Percentiles rank a stretch among this genome's conserved stretches.
phyloP scores from a whole-genome alignment of 2,329 filamentous ascomycete genomes.

The Cordyceps pruinosa region DNA sequence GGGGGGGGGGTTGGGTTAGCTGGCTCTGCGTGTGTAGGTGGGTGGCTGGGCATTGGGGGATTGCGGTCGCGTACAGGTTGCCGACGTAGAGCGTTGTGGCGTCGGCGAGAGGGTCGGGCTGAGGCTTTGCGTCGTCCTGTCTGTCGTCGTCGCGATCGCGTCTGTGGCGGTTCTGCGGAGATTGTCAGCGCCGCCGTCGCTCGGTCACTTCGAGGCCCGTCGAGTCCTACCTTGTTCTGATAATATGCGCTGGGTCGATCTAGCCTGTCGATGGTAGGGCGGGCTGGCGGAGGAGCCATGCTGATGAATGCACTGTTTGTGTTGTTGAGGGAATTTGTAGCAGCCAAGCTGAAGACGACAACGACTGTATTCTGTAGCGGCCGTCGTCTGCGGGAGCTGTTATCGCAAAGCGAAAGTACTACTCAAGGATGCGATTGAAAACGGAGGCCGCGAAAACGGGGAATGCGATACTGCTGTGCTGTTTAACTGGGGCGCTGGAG shows the following conservation, averaged over 20 bases:
- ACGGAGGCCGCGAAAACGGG: no score
- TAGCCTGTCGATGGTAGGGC: constrained; percentile 73
- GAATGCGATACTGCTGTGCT: no score
- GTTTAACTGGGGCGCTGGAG: no score
- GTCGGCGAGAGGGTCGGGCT: constrained; percentile 66
- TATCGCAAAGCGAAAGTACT: no score
- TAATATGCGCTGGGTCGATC: constrained; percentile 96
- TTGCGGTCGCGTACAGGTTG: constrained; percentile 70
- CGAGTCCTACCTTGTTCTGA: constrained; percentile 59
- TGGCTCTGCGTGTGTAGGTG: no score
- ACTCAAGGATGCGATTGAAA: no score
- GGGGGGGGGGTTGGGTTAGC: not conserved
- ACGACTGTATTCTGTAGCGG: no score
- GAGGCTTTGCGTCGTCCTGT: constrained; percentile 42
- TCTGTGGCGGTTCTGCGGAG: constrained; percentile 63
- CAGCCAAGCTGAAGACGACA: not conserved
- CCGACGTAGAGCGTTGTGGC: constrained; percentile 96
- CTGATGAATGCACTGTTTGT: not conserved
- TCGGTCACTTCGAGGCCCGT: constrained; percentile 15
- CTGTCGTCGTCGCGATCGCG: constrained; percentile 53
- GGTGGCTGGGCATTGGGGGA: no score
- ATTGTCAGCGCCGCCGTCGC: not conserved
- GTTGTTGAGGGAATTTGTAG: not conserved
- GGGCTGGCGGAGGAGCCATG: constrained; percentile 7
- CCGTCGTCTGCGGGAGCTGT: no score